Base-by-base conservation (phyloP, 306 rosid species). In the Adenanthera pavonina region DNA sequence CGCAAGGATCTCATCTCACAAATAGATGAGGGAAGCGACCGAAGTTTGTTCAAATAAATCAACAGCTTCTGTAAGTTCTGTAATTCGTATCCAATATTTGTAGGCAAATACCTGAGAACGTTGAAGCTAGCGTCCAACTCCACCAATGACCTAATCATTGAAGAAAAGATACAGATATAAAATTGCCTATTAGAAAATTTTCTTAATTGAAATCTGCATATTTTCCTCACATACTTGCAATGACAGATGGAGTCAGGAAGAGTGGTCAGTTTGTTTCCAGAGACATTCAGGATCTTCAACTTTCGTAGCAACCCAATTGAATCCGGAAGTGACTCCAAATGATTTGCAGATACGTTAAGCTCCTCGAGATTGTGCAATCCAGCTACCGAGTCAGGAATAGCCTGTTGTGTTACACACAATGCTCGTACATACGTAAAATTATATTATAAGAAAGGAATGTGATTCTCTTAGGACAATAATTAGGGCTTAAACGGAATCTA, bases 101-200 rank as follows among this genome's bases (percentile, higher is more conserved):
- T 96, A 53, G 99, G 99, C 91, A 96, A 86, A 86, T 93, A 96
- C 30, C 90, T 81, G 71, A 96, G 84, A 80, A 62, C 74, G 86
- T 93, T 93, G 92, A 89, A 96, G 89, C 99, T 89, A 73, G 76
- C 98, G 86, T 96, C 98, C 88, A 96, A 84, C 92, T 92, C 99
- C 82, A 92, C 98, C 89, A 96, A 78, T 75, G 99, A 93, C 92
- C 99, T 96, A 79, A 78, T 69, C 64, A 83, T 71, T 68, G 47
- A n/a, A n/a, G n/a, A n/a, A n/a, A 82, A 78, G 49, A 84, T 8
- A 61, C 52, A 57, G 34, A 72, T 54, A 17, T 59, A 72, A 38
- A 19, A 20, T 11, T 20, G 17, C 47, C 25, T n/a, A n/a, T n/a
- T n/a, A n/a, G n/a, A n/a, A n/a, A n/a, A n/a, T n/a, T n/a, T n/a